Conservation (phyloP, 225 moss, liverwort and hornwort genomes). For the Anthoceros angustus region DNA sequence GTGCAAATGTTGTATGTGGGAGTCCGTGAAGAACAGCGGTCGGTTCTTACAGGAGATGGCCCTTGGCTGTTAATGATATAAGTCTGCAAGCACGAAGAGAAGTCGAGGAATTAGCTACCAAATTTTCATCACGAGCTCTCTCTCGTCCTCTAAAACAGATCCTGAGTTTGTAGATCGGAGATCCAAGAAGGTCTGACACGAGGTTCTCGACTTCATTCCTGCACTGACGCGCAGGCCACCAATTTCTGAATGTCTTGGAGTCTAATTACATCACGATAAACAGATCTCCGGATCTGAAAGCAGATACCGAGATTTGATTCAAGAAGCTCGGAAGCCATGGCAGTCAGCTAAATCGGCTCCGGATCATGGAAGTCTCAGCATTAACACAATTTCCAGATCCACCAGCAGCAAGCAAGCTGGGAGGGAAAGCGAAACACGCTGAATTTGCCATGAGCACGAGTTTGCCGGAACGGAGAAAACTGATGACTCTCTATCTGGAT, state of each 20-base stretch:
- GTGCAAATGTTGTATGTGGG: too few species aligned
- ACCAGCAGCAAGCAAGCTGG: too few species aligned
- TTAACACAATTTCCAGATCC: background rate
- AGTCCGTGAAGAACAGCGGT: too few species aligned
- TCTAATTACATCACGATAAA: slow-evolving; percentile 92
- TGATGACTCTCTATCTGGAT: slow-evolving; percentile 24
- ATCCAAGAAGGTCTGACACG: background rate
- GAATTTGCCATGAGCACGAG: background rate
- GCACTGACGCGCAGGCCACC: slow-evolving; percentile 74
- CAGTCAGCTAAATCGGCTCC: background rate
- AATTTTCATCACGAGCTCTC: background rate
- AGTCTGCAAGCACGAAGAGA: slow-evolving; percentile 25
- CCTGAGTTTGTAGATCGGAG: background rate
- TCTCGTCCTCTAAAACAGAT: background rate
- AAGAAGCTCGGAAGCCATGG: background rate
- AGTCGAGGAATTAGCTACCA: slow-evolving; percentile 3
- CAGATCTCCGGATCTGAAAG: slow-evolving; percentile 74
- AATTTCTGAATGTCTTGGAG: slow-evolving; percentile 77
- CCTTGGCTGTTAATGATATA: slow-evolving; percentile 99
- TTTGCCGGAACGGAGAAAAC: too few species aligned
- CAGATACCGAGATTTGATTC: background rate
- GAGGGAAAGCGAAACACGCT: too few species aligned
- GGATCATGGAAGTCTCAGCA: background rate
- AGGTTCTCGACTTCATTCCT: slow-evolving; percentile 16
- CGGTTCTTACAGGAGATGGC: too few species aligned